These are phyloP conservation scores for Ogataea pilisensis DNA, from an alignment of 805 yeast genomes.

Conservation along the genomic window DNA sequence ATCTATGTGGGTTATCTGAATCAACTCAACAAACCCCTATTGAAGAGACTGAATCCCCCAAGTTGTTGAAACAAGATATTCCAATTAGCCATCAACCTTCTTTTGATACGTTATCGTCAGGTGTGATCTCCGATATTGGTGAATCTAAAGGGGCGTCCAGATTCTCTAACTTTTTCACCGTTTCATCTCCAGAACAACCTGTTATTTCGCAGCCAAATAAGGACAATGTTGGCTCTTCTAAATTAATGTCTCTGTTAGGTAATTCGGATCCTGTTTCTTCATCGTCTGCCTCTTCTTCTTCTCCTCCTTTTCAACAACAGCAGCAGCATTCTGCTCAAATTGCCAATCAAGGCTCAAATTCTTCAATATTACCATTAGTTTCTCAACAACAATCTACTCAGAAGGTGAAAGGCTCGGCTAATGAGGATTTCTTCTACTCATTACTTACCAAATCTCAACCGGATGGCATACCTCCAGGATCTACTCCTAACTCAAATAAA, in stretches of 20 bases:
- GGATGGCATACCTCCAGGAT: neutral
- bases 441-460: conserved; percentile 33
- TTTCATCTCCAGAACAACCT: conserved; percentile 8
- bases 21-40: too few species aligned
- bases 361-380: neutral
- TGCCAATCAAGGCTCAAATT: neutral
- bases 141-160: conserved; percentile 12
- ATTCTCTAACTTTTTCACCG: conserved; percentile 26
- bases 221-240: conserved; percentile 38
- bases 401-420: conserved; percentile 1
- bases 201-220: too few species aligned
- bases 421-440: conserved; percentile 44
- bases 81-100: too few species aligned
- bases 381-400: neutral
- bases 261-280: conserved; percentile 1
- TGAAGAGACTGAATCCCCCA: conserved; percentile 1
- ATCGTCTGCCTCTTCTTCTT: neutral
- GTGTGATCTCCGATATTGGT: neutral
- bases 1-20: conserved; percentile 6
- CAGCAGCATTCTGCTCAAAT: neutral
- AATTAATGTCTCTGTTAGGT: conserved; percentile 33
- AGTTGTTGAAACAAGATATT: too few species aligned
- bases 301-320: conserved; percentile 1
- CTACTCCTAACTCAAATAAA: neutral
- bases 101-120: neutral